Conservation (phyloP, 768 basidiomycete genomes). For the Coprinopsis sp. region DNA sequence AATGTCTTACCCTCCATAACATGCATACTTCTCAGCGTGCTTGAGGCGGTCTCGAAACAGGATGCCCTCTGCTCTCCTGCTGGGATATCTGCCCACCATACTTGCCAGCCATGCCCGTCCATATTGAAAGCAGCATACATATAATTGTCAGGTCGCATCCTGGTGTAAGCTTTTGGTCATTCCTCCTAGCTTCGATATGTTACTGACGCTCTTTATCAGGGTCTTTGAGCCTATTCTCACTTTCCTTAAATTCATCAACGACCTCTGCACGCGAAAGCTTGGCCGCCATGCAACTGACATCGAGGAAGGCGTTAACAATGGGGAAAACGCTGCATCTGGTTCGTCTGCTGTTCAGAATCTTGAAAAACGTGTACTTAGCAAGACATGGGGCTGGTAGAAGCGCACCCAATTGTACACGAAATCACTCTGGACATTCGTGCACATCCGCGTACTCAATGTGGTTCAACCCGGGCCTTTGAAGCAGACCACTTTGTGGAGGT, state of each 20-base stretch:
- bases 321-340: neutral
- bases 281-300: neutral
- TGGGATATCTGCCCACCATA: too few species aligned
- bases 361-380: neutral
- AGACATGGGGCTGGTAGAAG: neutral
- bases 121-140: neutral
- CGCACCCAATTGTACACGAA: neutral
- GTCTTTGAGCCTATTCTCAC: slow-evolving; percentile 1
- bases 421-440: too few species aligned
- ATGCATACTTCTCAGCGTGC: neutral
- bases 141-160: neutral
- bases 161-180: too few species aligned
- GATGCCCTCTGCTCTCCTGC: too few species aligned
- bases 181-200: neutral
- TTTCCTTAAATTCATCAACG: neutral
- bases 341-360: neutral
- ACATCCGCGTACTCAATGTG: neutral
- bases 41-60: neutral
- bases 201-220: slow-evolving; percentile 5
- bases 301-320: slow-evolving; percentile 1
- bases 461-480: neutral
- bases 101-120: neutral
- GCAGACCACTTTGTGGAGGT: slow-evolving; percentile 1
- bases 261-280: neutral
- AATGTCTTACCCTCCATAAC: too few species aligned